A percentile compares a stretch with the other conserved stretches of the same genome.
Conservation (phyloP, 768 basidiomycete genomes). For the Pleurotus eryngii region DNA sequence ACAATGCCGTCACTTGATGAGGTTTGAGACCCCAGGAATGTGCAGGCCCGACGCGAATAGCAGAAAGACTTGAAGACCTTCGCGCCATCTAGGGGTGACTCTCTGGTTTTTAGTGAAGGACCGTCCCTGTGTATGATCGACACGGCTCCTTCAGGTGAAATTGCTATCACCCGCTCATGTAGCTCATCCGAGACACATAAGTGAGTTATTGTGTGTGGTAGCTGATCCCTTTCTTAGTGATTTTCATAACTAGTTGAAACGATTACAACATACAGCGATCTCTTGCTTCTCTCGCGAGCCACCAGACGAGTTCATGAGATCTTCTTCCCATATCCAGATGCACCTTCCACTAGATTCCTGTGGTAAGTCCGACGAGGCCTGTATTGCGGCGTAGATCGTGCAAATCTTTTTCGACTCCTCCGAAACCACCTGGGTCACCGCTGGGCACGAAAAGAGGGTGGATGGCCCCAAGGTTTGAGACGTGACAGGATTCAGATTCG, state of each 20-base stretch:
- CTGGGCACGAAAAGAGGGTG: slow-evolving; percentile 56
- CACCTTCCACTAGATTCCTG: slow-evolving; percentile 42
- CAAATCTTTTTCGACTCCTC: slow-evolving; percentile 34
- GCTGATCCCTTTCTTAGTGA: slow-evolving; percentile 25
- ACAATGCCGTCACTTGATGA: slow-evolving; percentile 19
- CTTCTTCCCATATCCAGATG: slow-evolving; percentile 63
- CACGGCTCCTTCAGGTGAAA: slow-evolving; percentile 28
- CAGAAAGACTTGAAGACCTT: slow-evolving; percentile 24
- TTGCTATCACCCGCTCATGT: slow-evolving; percentile 21
- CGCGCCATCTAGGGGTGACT: slow-evolving; percentile 8
- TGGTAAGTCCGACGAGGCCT: slow-evolving; percentile 41
- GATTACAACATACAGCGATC: slow-evolving; percentile 20
- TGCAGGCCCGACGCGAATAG: slow-evolving; percentile 23
- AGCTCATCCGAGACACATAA: slow-evolving; percentile 22
- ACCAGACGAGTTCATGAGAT: slow-evolving; percentile 34
- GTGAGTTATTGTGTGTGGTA: slow-evolving; percentile 35
- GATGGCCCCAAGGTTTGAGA: slow-evolving; percentile 73
- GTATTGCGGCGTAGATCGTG: slow-evolving; percentile 55
- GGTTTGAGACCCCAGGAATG: slow-evolving; percentile 23
- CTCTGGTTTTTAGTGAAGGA: slow-evolving; percentile 16
- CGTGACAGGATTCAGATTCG: slow-evolving; percentile 59
- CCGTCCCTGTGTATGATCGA: slow-evolving; percentile 28
- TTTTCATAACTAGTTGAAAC: not conserved
- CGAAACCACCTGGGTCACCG: slow-evolving; percentile 39
- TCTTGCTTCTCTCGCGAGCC: slow-evolving; percentile 38